Evolutionary conservation across 2,329 filamentous ascomycete species (phyloP).

Genomic region (Aspergillus pseudotamarii): DNA sequence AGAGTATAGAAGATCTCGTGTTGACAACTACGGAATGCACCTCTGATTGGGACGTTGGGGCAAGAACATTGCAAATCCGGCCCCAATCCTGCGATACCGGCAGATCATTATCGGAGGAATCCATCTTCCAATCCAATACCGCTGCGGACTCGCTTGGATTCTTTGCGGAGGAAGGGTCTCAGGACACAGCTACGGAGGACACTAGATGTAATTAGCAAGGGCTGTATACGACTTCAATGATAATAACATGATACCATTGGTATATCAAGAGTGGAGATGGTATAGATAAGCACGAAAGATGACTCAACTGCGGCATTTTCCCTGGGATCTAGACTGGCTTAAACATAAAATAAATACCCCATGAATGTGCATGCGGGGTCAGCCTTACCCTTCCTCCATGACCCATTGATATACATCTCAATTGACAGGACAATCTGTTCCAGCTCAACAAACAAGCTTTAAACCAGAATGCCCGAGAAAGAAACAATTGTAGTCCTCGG

Average conservation of each 20-base stretch:
- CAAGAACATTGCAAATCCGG: not conserved
- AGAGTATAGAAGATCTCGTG: not conserved
- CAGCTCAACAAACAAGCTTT: not conserved
- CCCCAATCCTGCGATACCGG: not conserved
- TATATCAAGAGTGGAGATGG: not conserved
- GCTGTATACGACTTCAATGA: conserved; percentile 1
- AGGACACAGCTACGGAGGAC: not conserved
- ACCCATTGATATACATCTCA: not conserved
- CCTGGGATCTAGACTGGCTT: not conserved
- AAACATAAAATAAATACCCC: not conserved
- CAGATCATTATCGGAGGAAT: not conserved
- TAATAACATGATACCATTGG: not conserved
- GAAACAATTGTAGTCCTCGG: conserved; percentile 44
- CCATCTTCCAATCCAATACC: not conserved
- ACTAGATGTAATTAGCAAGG: not conserved
- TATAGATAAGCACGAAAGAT: not conserved
- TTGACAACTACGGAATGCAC: not conserved
- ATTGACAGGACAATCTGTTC: not conserved
- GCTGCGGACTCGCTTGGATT: not conserved
- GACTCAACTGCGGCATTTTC: not conserved
- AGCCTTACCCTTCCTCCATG: not conserved
- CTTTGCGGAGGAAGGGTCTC: not conserved
- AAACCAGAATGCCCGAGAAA: conserved; percentile 24
- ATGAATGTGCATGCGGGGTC: not conserved
- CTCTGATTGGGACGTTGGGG: not conserved